Evolutionary conservation across 176 grass and related monocot genomes (phyloP).

Genomic region (Leersia perrieri): DNA sequence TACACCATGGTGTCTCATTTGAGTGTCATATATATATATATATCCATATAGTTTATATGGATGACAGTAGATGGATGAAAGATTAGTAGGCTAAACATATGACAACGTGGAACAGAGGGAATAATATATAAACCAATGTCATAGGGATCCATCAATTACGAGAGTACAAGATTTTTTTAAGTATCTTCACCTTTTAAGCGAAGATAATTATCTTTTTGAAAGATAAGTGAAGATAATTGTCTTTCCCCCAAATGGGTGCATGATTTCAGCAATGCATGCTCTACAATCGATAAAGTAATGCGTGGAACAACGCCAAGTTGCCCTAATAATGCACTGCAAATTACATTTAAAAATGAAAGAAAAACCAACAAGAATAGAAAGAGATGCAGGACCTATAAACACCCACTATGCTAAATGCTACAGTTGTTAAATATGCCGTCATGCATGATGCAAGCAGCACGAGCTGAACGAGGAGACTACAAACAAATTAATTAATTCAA

Average conservation of each 20-base stretch:
- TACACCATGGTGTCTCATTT: too few species aligned
- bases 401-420: not conserved
- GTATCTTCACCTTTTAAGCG: not conserved
- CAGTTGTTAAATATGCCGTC: not conserved
- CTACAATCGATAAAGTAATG: not conserved
- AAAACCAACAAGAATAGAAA: not conserved
- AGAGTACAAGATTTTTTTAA: not conserved
- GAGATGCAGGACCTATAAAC: too few species aligned
- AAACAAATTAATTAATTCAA: too few species aligned
- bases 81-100: too few species aligned
- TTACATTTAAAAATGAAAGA: not conserved
- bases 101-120: too few species aligned
- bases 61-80: too few species aligned
- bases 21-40: too few species aligned
- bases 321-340: not conserved
- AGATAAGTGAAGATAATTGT: too few species aligned
- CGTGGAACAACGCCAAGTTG: not conserved
- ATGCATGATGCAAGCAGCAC: not conserved
- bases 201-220: not conserved
- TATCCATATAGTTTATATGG: too few species aligned
- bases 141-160: not conserved
- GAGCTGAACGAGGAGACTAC: too few species aligned
- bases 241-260: not conserved
- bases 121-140: not conserved
- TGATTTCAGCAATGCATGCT: not conserved